Base-by-base conservation (phyloP, 192 early-diverging fungal species). In the Geranomyces variabilis region DNA sequence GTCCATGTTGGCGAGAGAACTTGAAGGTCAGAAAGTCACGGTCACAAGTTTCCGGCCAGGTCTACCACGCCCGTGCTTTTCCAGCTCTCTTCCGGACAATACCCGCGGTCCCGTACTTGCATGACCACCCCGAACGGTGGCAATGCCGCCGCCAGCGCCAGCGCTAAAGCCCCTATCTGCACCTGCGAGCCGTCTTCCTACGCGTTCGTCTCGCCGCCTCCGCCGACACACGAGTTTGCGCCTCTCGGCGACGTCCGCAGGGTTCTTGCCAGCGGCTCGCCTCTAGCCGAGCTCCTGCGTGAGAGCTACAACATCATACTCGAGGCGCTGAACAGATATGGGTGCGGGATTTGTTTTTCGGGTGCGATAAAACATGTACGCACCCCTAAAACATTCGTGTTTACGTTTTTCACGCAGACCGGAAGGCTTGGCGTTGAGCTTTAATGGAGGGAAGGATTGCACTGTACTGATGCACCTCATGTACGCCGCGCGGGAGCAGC, bases 361-460 rank as follows among this genome's bases (percentile, higher is more conserved):
- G 36, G 28, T 68, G 60, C 30, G 34, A 0, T 2, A 10, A 0
- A 24, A 31, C n/a, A n/a, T 56, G 19, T 57, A 30, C 31, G 60
- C 28, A 30, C 28, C 44, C 29, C 60, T 47, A 22, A 29, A 26
- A n/a, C n/a, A n/a, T n/a, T n/a, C n/a, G n/a, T n/a, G n/a, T n/a
- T n/a, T n/a, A 17, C 31, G 5, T 19, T 28, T 60, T 26, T 60
- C 58, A 66, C 63, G 8, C 82, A 94, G 93, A 45, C 73, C 80
- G 21, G 76, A 85, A 0, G 79, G 81, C 7, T 57, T 96, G 13
- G 87, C 90, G 6, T 79, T 98, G 46, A 91, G 90, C 58, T 98
- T 97, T 70, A 98, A 98, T 73, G 96, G 96, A 10, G 96, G 96
- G 19, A 98, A 98, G 77, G 96, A 98, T 75, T 97, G 96, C 79